phyloP scores from a whole-genome alignment of 805 yeast species.

The Saccharomyces cerevisiae region DNA sequence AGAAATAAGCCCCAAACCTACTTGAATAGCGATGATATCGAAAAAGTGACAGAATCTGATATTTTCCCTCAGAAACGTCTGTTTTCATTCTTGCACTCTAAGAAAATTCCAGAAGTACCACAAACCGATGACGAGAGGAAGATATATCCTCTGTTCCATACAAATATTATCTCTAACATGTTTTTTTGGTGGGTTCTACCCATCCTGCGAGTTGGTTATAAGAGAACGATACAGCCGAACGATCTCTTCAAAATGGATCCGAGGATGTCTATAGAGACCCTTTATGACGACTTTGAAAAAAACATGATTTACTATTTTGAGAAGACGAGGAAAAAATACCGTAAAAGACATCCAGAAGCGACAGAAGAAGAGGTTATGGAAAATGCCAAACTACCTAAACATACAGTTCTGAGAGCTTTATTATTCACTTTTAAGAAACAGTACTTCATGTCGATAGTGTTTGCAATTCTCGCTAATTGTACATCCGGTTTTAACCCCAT shows the following conservation, averaged over 20 bases:
- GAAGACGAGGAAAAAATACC: slow-evolving; percentile 28
- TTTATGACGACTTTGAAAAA: slow-evolving; percentile 32
- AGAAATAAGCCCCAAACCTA: slow-evolving; percentile 26
- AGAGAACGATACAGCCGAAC: slow-evolving; percentile 56
- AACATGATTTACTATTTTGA: slow-evolving; percentile 29
- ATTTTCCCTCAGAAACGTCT: slow-evolving; percentile 38
- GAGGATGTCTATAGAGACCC: slow-evolving; percentile 35
- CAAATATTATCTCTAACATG: slow-evolving; percentile 36
- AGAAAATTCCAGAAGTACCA: slow-evolving; percentile 44
- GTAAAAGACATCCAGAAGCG: slow-evolving; percentile 28
- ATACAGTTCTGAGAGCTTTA: slow-evolving; percentile 36
- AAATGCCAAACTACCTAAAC: slow-evolving; percentile 20
- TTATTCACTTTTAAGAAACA: slow-evolving; percentile 44
- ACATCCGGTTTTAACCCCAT: slow-evolving; percentile 53
- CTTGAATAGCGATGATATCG: slow-evolving; percentile 28
- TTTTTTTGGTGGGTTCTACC: slow-evolving; percentile 68
- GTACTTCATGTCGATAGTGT: slow-evolving; percentile 36
- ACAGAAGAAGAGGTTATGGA: slow-evolving; percentile 34
- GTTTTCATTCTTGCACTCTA: slow-evolving; percentile 43
- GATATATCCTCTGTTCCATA: slow-evolving; percentile 39
- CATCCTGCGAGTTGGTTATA: slow-evolving; percentile 57
- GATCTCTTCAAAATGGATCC: slow-evolving; percentile 48
- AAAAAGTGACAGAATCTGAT: slow-evolving; percentile 30
- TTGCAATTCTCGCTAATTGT: slow-evolving; percentile 42
- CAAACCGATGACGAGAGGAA: slow-evolving; percentile 40